phyloP scores from a whole-genome alignment of 345 rosid genomes.

The Adansonia digitata region DNA sequence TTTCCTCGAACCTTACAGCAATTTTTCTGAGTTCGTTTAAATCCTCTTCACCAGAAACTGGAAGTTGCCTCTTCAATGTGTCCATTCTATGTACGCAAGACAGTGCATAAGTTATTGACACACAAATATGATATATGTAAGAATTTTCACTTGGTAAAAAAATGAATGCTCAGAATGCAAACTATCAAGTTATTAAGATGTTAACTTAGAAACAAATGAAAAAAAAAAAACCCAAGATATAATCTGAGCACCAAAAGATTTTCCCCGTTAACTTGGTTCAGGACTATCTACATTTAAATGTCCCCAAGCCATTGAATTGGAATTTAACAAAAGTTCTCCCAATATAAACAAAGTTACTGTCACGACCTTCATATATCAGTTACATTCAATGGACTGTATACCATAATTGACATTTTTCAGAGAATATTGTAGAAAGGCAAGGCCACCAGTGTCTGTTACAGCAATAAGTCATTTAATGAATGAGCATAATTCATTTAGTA shows the following conservation, averaged over 20 bases:
- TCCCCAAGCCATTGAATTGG: not conserved
- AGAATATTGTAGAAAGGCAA: too few relatives aligned
- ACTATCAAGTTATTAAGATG: not conserved
- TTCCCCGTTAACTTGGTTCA: not conserved
- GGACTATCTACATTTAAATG: not conserved
- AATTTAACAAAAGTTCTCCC: not conserved
- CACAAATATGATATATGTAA: not conserved
- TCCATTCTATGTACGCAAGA: conserved; percentile 44
- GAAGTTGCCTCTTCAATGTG: conserved; percentile 58
- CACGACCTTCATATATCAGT: not conserved
- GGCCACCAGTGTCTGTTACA: too few relatives aligned
- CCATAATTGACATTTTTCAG: not conserved
- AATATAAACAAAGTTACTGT: not conserved
- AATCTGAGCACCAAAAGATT: not conserved
- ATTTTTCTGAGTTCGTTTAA: conserved; percentile 62
- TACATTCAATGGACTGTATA: conserved; percentile 1
- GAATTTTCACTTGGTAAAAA: not conserved
- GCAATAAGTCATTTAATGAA: too few relatives aligned
- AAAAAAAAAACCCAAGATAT: not conserved
- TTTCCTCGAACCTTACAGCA: conserved; percentile 80
- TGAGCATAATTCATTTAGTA: too few relatives aligned
- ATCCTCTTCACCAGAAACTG: conserved; percentile 68
- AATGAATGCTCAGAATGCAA: not conserved
- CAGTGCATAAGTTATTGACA: too few relatives aligned
- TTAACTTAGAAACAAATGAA: not conserved